Base-by-base conservation (phyloP, 306 rosid genomes). In the Luffa acutangula region DNA sequence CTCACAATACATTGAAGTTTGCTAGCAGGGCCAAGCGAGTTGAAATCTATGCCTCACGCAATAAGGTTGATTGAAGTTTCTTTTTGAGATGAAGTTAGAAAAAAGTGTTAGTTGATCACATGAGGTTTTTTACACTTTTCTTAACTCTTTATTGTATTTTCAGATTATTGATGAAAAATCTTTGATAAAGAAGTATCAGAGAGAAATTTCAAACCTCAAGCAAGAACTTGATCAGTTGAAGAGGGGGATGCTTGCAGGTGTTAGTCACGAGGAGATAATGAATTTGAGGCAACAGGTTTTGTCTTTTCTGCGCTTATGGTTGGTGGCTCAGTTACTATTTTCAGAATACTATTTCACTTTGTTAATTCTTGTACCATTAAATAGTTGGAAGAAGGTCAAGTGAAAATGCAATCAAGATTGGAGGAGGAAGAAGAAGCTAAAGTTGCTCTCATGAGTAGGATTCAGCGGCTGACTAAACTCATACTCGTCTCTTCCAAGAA, bases 381-480 rank as follows among this genome's bases (percentile, higher is more conserved):
- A 82, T 84, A 96, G 99, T 85, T 96, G 88, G 97, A 96, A 86
- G 98, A 91, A 90, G 99, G 98, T 85, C 99, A 96, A 84, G 96
- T 90, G 42, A 96, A 96, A 88, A 91, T 96, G 99, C 99, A 90
- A 80, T 96, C 96, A 75, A 91, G 99, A 89, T 85, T 96, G 79
- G 99, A 96, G 90, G 99, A 96, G 82, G 99, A 96, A 85, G 99
- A 96, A 86, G 99, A 96, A 37, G 99, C 98, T 70, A 96, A 96
- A 88, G 98, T 90, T 86, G 98, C 98, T 87, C 97, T 96, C 65
- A 84, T 91, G 98, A 96, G 99, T 90, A 91, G 99, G 89, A 96
- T 96, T 82, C 99, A 96, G 87, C 87, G 99, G 87, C 90, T 96
- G 76, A 96, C 99, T 18, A 96, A 96, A 85, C 99, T 96, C 78